Conservation (phyloP, 768 basidiomycete species). For the Rubroboletus pulcherrimus region DNA sequence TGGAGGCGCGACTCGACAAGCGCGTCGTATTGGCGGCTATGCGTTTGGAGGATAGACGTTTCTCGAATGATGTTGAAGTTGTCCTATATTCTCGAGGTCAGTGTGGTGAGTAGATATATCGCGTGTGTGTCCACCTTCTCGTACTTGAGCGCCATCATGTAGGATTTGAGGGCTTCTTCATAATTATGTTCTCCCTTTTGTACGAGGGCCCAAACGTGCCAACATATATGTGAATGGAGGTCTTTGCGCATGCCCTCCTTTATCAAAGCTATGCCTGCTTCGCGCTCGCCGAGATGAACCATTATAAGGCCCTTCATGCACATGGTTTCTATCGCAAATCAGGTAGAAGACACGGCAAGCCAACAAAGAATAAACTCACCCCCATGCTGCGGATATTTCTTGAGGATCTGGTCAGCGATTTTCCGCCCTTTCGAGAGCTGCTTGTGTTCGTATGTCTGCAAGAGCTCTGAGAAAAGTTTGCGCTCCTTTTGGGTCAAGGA, state of each 20-base stretch:
- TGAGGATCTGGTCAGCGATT: constrained; percentile 89
- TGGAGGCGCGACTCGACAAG: constrained; percentile 80
- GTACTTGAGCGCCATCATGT: constrained; percentile 81
- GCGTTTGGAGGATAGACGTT: constrained; percentile 83
- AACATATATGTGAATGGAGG: constrained; percentile 88
- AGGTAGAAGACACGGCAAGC: background rate
- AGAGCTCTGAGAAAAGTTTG: constrained; percentile 78
- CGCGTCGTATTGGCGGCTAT: constrained; percentile 73
- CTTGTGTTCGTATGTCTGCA: constrained; percentile 84
- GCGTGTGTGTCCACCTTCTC: constrained; percentile 64
- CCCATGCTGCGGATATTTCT: constrained; percentile 94
- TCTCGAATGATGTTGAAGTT: constrained; percentile 93
- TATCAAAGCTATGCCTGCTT: constrained; percentile 78
- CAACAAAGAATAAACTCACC: constrained; percentile 47
- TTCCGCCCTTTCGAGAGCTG: constrained; percentile 89
- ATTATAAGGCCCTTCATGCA: constrained; percentile 94
- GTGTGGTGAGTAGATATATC: background rate
- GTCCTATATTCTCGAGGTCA: constrained; percentile 50
- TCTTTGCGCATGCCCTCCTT: constrained; percentile 81
- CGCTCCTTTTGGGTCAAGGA: constrained; percentile 77
- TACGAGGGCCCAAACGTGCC: constrained; percentile 97
- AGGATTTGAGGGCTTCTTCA: constrained; percentile 90
- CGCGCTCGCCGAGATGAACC: constrained; percentile 74
- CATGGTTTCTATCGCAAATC: constrained; percentile 66
- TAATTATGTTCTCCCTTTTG: constrained; percentile 94